phyloP scores from a whole-genome alignment of 2,329 filamentous ascomycete species.

The Colletotrichum sp. region DNA sequence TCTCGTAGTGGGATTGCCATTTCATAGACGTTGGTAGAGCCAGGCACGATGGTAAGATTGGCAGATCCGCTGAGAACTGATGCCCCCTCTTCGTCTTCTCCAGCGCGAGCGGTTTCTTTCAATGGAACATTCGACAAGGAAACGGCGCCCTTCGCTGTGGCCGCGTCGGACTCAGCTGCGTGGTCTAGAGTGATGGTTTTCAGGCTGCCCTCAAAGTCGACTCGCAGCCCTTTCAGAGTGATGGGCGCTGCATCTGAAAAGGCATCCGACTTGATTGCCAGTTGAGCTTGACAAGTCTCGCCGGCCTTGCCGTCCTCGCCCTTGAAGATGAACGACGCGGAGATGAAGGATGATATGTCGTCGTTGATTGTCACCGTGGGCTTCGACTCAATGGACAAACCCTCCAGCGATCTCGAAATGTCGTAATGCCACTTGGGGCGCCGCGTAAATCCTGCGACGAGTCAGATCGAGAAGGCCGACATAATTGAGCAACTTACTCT shows the following conservation, averaged over 20 bases:
- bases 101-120: neutral
- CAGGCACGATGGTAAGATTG: constrained; percentile 70
- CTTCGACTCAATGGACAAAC: constrained; percentile 45
- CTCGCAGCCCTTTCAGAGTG: constrained; percentile 52
- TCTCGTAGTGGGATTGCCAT: constrained; percentile 79
- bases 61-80: constrained; percentile 28
- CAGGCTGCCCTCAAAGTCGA: constrained; percentile 64
- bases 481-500: constrained; percentile 46
- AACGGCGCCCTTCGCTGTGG: constrained; percentile 25
- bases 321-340: constrained; percentile 63
- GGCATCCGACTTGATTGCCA: constrained; percentile 62
- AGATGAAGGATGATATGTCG: constrained; percentile 58
- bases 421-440: constrained; percentile 67
- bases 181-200: constrained; percentile 60
- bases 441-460: constrained; percentile 51
- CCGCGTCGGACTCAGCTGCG: constrained; percentile 21
- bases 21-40: constrained; percentile 73
- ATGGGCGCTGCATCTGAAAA: constrained; percentile 57
- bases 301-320: constrained; percentile 66
- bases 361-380: constrained; percentile 58
- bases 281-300: constrained; percentile 62
- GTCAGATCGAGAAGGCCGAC: constrained; percentile 23
- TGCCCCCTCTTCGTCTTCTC: constrained; percentile 31
- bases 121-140: constrained; percentile 32
- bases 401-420: constrained; percentile 61